Conservation (phyloP, 805 yeast species). For the Starmerella roubikii region DNA sequence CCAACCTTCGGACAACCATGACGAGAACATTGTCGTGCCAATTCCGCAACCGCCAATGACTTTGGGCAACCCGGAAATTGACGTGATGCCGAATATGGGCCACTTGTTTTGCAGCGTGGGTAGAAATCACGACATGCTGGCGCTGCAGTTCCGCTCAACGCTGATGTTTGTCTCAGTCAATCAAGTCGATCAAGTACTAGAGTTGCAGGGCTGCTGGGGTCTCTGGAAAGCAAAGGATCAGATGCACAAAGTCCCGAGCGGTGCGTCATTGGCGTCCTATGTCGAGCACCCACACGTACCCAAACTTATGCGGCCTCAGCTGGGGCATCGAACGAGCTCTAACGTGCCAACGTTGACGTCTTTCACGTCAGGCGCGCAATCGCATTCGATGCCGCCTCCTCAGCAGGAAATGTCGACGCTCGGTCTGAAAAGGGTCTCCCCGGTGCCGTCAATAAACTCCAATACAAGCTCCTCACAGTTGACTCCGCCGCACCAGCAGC, state of each 20-base stretch:
- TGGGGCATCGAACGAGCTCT: not conserved
- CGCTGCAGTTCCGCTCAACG: constrained; percentile 5
- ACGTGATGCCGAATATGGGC: constrained; percentile 10
- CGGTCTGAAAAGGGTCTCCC: too few species aligned
- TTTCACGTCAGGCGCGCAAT: not conserved
- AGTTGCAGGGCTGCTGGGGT: constrained; percentile 17
- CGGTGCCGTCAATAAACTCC: too few species aligned
- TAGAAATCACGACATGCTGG: constrained; percentile 13
- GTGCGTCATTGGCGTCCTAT: not conserved
- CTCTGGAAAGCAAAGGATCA: constrained; percentile 10
- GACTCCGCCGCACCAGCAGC: not conserved
- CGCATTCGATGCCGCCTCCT: not conserved
- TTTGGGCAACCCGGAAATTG: constrained; percentile 6
- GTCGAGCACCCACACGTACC: not conserved
- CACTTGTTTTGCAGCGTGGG: constrained; percentile 14
- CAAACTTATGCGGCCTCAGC: not conserved
- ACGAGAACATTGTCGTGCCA: constrained; percentile 5
- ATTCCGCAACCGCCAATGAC: constrained; percentile 17
- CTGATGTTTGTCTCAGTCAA: constrained; percentile 11
- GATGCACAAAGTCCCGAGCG: not conserved
- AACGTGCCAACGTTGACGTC: not conserved
- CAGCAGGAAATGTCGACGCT: too few species aligned
- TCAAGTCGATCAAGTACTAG: constrained; percentile 6
- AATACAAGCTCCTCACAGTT: not conserved
- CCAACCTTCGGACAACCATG: not conserved